phyloP scores from a whole-genome alignment of 1,284 basidiomycete species.

The Melampsora larici-populina region DNA sequence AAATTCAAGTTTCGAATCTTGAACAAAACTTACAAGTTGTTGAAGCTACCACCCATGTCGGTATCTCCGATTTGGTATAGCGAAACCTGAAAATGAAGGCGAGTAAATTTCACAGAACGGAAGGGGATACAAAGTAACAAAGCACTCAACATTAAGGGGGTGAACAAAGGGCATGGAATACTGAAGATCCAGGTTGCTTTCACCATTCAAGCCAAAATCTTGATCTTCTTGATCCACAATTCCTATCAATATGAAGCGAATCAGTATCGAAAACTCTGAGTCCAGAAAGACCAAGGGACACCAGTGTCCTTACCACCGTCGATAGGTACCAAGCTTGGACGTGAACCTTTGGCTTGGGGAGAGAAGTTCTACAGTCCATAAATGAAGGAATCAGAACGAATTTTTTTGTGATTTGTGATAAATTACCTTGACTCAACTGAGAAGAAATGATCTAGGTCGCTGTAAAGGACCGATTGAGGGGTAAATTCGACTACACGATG shows the following conservation, averaged over 20 bases:
- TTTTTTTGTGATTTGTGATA: slow-evolving; percentile 43
- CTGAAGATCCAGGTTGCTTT: slow-evolving; percentile 61
- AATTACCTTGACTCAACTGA: slow-evolving; percentile 55
- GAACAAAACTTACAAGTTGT: slow-evolving; percentile 47
- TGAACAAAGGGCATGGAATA: slow-evolving; percentile 59
- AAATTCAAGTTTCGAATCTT: slow-evolving; percentile 57
- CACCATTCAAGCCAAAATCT: slow-evolving; percentile 57
- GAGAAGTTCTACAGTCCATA: slow-evolving; percentile 10
- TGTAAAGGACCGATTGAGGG: slow-evolving; percentile 58
- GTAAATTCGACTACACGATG: slow-evolving; percentile 58
- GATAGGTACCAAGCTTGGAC: slow-evolving; percentile 57
- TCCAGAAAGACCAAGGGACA: background rate
- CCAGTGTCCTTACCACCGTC: slow-evolving; percentile 57
- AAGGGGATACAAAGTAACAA: background rate
- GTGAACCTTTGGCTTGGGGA: slow-evolving; percentile 50
- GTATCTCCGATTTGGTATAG: slow-evolving; percentile 60
- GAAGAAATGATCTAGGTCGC: slow-evolving; percentile 59
- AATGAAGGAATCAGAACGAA: background rate
- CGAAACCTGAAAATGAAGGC: slow-evolving; percentile 40
- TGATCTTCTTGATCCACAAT: slow-evolving; percentile 52
- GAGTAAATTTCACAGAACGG: background rate
- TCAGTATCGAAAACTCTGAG: background rate
- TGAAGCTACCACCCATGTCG: slow-evolving; percentile 48
- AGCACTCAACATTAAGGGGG: slow-evolving; percentile 55
- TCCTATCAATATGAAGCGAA: background rate